Evolutionary conservation across 306 rosid species (phyloP), one percentile per base, ranked within the genome.

Genomic region (Corylus heterophylla): DNA sequence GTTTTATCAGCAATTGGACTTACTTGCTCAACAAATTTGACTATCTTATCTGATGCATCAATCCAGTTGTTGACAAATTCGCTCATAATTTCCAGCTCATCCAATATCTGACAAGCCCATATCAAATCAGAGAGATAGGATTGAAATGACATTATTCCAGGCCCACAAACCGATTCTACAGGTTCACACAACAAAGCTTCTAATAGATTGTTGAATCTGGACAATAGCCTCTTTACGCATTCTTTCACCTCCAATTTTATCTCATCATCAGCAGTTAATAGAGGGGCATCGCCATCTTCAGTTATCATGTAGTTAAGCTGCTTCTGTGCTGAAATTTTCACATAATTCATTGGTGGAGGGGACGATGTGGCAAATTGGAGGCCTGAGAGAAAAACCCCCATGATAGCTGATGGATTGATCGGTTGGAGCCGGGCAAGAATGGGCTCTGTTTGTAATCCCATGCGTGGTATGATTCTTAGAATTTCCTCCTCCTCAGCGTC

Each of bases 401-500:
- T 31, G 18, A 95, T 76, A 72, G 90, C 83, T n/a, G 88, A 79
- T 58, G 90, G 85, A 69, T 85, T 81, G 62, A 93, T 97, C 0
- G 99, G 98, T 83, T 90, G 96, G 80, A 95, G 94, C 83, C 99
- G 97, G 76, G 97, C 94, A 47, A 95, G 90, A 80, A 95, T 84
- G 67, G 94, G 92, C 80, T 95, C 89, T 1, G 84, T 96, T 73
- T 81, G 88, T 39, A 82, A 64, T 66, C 99, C 99, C 88, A 95
- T 80, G 2, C 75, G 83, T 27, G 98, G 97, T 75, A 95, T 89
- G 48, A 88, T 84, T 83, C 76, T 92, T 56, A 95, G 78, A 74
- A 95, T 95, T 80, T 95, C 96, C 86, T 95, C 99, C 86, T 93
- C 99, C 88, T 95, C 99, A 2, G 88, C 87, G 84, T 95, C 97